phyloP scores from a whole-genome alignment of 148 eudicot species.

The Nyssa sinensis region DNA sequence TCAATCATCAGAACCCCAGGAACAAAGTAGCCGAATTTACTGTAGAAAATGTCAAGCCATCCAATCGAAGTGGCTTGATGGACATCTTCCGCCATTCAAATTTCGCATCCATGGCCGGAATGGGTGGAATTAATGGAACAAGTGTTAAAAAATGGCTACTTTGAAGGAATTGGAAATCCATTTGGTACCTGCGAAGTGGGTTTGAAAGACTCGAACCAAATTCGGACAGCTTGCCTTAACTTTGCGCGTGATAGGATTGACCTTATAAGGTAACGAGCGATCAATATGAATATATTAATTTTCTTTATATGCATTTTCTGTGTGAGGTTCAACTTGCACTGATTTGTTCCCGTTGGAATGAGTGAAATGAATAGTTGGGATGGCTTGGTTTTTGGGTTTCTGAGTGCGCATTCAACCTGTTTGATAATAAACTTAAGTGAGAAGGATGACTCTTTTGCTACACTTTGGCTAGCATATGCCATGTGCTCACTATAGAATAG shows the following conservation, averaged over 20 bases:
- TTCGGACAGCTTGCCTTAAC: conserved; percentile 56
- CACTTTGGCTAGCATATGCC: neutral
- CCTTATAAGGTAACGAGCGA: conserved; percentile 44
- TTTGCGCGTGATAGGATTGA: conserved; percentile 51
- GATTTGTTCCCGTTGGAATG: neutral
- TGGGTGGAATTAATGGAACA: conserved; percentile 59
- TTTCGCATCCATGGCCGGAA: conserved; percentile 58
- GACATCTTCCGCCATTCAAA: conserved; percentile 13
- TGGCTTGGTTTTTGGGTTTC: neutral
- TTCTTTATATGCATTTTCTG: neutral
- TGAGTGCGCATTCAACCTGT: conserved; percentile 21
- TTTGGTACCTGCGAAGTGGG: conserved; percentile 27
- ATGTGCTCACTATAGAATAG: neutral
- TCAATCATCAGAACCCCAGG: conserved; percentile 17
- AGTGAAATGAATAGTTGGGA: neutral
- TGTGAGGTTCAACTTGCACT: neutral
- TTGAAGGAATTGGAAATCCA: conserved; percentile 42
- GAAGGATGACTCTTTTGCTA: neutral
- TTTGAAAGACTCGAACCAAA: conserved; percentile 37
- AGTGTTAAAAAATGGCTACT: conserved; percentile 41
- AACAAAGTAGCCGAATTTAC: neutral
- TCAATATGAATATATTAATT: neutral
- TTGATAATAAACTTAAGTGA: conserved; percentile 20
- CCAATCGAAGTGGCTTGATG: neutral
- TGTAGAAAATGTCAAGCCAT: neutral